Evolutionary conservation across 2,329 filamentous ascomycete species (phyloP), one percentile per base, ranked within the genome.

Genomic region (Cladosporium velox): DNA sequence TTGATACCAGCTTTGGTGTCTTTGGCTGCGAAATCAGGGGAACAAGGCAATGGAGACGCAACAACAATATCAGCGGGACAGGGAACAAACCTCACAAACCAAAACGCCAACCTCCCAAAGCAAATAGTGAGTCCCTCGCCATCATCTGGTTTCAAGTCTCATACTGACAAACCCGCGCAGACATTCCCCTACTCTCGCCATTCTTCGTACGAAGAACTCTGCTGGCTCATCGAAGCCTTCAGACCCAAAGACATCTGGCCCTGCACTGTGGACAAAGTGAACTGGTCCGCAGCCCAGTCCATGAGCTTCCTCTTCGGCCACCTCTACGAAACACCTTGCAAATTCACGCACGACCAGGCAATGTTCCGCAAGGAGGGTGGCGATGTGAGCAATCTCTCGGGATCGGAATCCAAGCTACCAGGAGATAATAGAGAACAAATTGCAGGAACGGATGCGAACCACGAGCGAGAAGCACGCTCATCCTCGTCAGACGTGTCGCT

Each of bases 181-280:
- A 83, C 80, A 24, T 97, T 97, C 70, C 91, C 93, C 0, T 97
- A 93, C 74, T 94, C 94, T 0, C 86, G 94, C 0, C 94, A 98
- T 77, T 96, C 94, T 0, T 96, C 92, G 0, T 94, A 95, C 67
- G 80, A 83, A 0, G 94, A 97, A 75, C 84, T 96, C 2, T 90
- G 91, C 69, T 79, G 87, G 63, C 79, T 97, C 0, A 82, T 97
- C 0, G 75, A 81, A 3, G 81, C 83, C 0, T 91, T 97, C 71
- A 85, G 80, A 32, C 93, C 93, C 0, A 86, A 80, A 55, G 92
- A 97, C 71, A 82, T 97, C 2, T 91, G 90, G 81, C 92, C 93
- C 0, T 97, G 93, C 73, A 96, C 92, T 0, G 79, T 83, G 2
- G 84, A 92, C 67, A 78, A 84, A 18, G 72, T 77, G 0, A 79